These are phyloP conservation scores for Micractinium sp. DNA, from an alignment of 139 green algal species.

Conservation along the genomic window DNA sequence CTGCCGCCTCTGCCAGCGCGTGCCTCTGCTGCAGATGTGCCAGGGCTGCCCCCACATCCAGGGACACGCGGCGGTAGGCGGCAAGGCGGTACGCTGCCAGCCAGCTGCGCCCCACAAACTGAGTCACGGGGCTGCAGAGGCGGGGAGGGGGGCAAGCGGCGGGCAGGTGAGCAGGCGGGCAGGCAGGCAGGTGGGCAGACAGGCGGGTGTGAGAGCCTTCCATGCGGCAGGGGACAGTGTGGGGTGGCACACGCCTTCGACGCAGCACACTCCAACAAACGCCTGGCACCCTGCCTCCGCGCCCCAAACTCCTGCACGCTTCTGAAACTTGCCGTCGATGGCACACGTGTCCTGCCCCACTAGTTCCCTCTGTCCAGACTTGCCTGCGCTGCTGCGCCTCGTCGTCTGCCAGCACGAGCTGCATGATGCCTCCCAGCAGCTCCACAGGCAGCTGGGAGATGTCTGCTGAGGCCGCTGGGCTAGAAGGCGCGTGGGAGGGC, in stretches of 20 bases:
- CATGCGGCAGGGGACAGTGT: neutral
- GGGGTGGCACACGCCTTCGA: too few relatives aligned
- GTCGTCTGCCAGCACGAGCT: constrained; percentile 5
- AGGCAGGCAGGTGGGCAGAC: neutral
- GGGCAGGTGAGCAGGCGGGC: neutral
- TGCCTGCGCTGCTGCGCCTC: constrained; percentile 10
- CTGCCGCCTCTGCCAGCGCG: neutral
- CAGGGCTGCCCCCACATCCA: constrained; percentile 18
- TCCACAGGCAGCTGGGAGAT: neutral
- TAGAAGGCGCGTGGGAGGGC: too few relatives aligned
- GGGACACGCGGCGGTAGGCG: neutral
- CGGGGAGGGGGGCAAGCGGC: neutral
- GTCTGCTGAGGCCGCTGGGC: too few relatives aligned
- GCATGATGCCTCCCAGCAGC: constrained; percentile 14
- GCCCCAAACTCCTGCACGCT: too few relatives aligned
- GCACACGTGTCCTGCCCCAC: too few relatives aligned
- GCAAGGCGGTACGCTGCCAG: constrained; percentile 6
- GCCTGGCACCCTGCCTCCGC: too few relatives aligned
- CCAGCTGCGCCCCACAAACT: neutral
- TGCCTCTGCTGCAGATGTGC: neutral
- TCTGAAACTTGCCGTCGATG: too few relatives aligned
- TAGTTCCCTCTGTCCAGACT: too few relatives aligned
- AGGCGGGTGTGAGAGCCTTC: neutral
- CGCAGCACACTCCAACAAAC: too few relatives aligned
- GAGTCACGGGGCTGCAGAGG: constrained; percentile 2